A percentile compares a stretch with the other conserved stretches of the same genome.
These are phyloP conservation scores for Pulveroboletus sp. DNA, from an alignment of 768 basidiomycete species.

Conservation along the genomic window DNA sequence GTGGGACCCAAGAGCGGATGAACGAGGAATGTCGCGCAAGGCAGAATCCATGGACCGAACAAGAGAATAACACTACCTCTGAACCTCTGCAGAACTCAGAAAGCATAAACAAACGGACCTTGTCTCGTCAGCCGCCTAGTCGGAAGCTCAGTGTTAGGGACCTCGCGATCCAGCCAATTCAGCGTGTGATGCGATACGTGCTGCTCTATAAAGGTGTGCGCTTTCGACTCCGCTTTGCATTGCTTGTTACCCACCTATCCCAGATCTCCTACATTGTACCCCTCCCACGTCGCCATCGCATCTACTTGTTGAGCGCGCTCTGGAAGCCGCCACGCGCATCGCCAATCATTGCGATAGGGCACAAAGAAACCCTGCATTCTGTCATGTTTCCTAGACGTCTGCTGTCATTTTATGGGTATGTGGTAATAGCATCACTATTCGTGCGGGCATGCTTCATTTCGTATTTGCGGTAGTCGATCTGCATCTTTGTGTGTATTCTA, in stretches of 20 bases:
- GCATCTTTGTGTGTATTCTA: not conserved
- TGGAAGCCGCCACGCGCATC: constrained; percentile 53
- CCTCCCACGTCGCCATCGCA: constrained; percentile 46
- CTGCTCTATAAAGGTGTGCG: constrained; percentile 53
- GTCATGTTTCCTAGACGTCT: constrained; percentile 15
- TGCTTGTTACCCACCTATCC: constrained; percentile 3
- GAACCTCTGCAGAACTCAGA: not conserved
- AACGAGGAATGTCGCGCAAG: constrained; percentile 3
- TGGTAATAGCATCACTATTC: constrained; percentile 1
- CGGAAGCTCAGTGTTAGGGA: constrained; percentile 43
- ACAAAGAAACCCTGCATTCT: constrained; percentile 51
- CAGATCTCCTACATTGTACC: constrained; percentile 50
- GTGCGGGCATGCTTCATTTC: not conserved
- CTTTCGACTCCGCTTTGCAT: not conserved
- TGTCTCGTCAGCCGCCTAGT: constrained; percentile 4
- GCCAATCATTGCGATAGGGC: constrained; percentile 58
- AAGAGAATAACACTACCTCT: not conserved
- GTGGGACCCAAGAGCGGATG: constrained; percentile 1
- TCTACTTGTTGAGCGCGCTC: constrained; percentile 51
- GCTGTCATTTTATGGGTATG: not conserved
- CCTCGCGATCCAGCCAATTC: constrained; percentile 58
- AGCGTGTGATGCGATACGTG: constrained; percentile 61
- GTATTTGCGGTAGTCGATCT: not conserved
- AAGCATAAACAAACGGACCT: not conserved
- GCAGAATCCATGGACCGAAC: not conserved